Evolutionary conservation across 257 asterid genomes (phyloP), one percentile per base, ranked within the genome.

Genomic region (Jacaranda copaia): DNA sequence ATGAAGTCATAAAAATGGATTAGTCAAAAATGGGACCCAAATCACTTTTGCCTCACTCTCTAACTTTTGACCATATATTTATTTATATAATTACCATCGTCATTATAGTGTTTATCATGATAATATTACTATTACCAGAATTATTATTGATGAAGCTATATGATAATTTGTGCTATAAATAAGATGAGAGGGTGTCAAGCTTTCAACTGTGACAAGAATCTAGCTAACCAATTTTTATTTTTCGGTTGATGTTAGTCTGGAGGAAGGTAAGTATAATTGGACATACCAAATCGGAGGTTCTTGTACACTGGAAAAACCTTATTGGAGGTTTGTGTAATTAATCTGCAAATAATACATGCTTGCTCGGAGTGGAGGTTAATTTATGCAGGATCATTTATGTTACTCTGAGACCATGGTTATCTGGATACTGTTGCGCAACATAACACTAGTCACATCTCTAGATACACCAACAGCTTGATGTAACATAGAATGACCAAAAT

Each of bases 391-490:
- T 25, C 32, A 25, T 25, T 25, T 25, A 25, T 25, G 32, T 25
- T 25, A 25, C 32, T 25, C 32, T 25, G 32, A 25, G 32, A 25
- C 32, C 1, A 25, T 25, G 32, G 32, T 25, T 25, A 25, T 25
- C 32, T 25, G 32, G 32, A 25, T 0, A 7, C 4, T 48, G 53
- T 48, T 48, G 7, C 14, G 3, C 53, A 48, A 48, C 13, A 7
- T 48, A 7, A 48, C 53, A 48, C 53, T 48, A 2, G 53, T 10
- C 11, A 6, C 46, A 48, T 48, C 53, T 70, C 74, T 63, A 64
- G 68, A 65, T 43, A 20, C 16, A n/a, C 68, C 46, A 25, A 25
- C 32, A 25, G 32, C 32, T 62, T 70, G 56, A 65, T 56, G 51
- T 38, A 65, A 57, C 46, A 63, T 19, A 40, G 7, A 59, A 39